Base-by-base conservation (phyloP, 2,329 filamentous ascomycete genomes). In the Sclerotinia borealis region DNA sequence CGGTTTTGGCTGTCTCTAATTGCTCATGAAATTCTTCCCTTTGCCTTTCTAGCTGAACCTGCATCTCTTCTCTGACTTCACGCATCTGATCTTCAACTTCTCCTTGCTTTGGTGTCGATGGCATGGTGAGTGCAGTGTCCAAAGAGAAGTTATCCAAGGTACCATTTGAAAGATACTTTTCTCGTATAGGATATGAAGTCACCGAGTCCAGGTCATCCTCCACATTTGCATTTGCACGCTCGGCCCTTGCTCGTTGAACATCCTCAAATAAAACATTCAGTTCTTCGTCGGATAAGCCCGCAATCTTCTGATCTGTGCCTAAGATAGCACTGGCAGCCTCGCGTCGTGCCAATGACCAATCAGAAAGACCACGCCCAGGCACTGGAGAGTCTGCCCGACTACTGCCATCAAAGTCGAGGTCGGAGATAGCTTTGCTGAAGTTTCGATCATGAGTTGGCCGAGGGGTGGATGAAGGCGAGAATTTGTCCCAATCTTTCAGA, bases 61-160 rank as follows among this genome's bases (percentile, higher is more conserved):
- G 91, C 86, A 96, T 88, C 68, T 91, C 91, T 68, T 96, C 91
- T 62, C 88, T 86, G 27, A 89, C 84, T 63, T 91, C 85, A 65
- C 85, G 87, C 67, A 96, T 79, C 65, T 83, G 85, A 31, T 93
- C 89, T 54, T 93, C 92, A 0, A 87, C 84, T 63, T 93, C 91
- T 29, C 83, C 85, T 65, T 89, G 87, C 65, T 86, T 90, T 2
- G 95, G 95, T 0, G 93, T 98, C 0, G 92, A 96, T 2, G 95
- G 95, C 82, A 97, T 92, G 0, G 95, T 99, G 58, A 99, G 81
- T 15, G 88, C 89, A 1, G 95, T 99, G 74, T 99, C 95, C 19
- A 99, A 81, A 2, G 93, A 98, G 72, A 97, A 95, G 74, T 96
- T 97, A 77, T 99, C 95, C 60, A 98, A 83, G 0, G 93, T 97